Base-by-base conservation (phyloP, 2,329 filamentous ascomycete genomes). In the Keithomyces neogunnii region DNA sequence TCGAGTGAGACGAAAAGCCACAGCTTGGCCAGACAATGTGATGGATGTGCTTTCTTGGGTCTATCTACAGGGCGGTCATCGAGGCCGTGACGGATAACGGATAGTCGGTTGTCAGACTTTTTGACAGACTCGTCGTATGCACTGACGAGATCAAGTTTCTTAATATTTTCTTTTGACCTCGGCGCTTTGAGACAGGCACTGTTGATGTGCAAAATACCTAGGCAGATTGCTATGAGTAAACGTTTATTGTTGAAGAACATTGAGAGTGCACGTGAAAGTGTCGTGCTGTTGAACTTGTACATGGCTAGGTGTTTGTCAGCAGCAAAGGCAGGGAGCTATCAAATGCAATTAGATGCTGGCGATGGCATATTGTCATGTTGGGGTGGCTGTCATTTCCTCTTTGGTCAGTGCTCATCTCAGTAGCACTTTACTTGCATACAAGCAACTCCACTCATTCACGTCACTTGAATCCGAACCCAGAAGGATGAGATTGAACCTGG, bases 201-300 rank as follows among this genome's bases (percentile, higher is more conserved):
- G 19, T 44, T 43, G 43, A 19, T 50, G 42, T 43, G 29, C 39
- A 44, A 43, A 50, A 53, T 51, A 33, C 53, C 48, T 57, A 53
- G 53, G 55, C 55, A 57, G 55, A 53, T 51, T 57, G 51, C 54
- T 57, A 54, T 43, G 52, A 56, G 45, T 51, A 56, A 33, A 48
- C 26, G 13, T 52, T 51, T 46, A 51, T 30, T 50, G 52, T 52
- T 39, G 39, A 28, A 26, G 29, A 29, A 42, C 28, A 28, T 28
- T 44, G 40, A 9, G 30, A 11, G 26, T 30, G 40, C 40, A 29
- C 7, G 5, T 30, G 5, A 29, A 6, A 44, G n/a, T 19, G 19
- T 19, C 19, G 19, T 19, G 19, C 19, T 19, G 19, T 19, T 19
- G 19, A 19, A 19, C 19, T 19, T 19, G 19, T 19, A 19, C 19